Evolutionary conservation across 257 asterid species (phyloP).

Genomic region (Striga asiatica): DNA sequence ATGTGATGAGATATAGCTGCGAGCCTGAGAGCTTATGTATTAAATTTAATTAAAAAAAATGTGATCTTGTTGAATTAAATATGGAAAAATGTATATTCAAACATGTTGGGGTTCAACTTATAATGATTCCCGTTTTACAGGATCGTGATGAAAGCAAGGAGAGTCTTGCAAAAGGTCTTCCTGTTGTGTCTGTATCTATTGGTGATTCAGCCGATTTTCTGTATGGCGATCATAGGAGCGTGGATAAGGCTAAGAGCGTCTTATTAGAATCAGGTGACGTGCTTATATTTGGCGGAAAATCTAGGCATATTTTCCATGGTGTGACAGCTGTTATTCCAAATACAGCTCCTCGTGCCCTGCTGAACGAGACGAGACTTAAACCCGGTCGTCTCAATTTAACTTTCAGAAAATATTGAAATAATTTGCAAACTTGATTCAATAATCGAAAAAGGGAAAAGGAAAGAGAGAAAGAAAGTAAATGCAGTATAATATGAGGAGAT

Average conservation of each 20-base stretch:
- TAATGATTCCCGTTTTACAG: constrained; percentile 16
- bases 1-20: too few species aligned
- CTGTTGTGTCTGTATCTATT: constrained; percentile 52
- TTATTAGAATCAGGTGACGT: constrained; percentile 52
- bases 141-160: constrained; percentile 48
- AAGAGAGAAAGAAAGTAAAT: too few species aligned
- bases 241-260: constrained; percentile 27
- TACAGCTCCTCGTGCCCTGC: constrained; percentile 39
- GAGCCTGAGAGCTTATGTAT: too few species aligned
- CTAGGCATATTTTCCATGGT: constrained; percentile 56
- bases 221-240: constrained; percentile 42
- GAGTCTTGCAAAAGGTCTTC: constrained; percentile 39
- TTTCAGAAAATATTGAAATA: constrained; percentile 28
- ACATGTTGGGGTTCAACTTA: not conserved
- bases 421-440: not conserved
- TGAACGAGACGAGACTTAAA: constrained; percentile 20
- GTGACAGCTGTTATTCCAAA: constrained; percentile 30
- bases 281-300: constrained; percentile 54
- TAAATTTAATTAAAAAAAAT: too few species aligned
- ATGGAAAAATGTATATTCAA: too few species aligned
- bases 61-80: too few species aligned
- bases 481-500: too few species aligned
- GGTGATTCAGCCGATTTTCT: constrained; percentile 68
- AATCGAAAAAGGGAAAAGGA: too few species aligned
- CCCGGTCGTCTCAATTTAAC: constrained; percentile 82